A percentile compares a stretch with the other conserved stretches of the same genome.
Conservation (phyloP, 306 rosid genomes). For the Trifolium fragiferum region DNA sequence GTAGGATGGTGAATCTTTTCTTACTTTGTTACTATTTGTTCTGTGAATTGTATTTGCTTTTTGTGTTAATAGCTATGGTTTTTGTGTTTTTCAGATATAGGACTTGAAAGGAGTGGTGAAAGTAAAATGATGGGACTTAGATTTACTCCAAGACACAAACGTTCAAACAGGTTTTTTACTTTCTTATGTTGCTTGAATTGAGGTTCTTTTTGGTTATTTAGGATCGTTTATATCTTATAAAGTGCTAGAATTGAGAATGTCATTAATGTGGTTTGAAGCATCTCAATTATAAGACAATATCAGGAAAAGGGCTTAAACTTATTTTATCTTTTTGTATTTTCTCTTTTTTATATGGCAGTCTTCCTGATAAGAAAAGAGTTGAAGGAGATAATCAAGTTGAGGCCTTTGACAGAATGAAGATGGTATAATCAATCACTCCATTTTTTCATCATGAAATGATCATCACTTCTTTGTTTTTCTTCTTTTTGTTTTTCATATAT, state of each 20-base stretch:
- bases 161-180: conserved; percentile 73
- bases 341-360: conserved; percentile 56
- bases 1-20: conserved; percentile 47
- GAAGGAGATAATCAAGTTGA: conserved; percentile 56
- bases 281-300: conserved; percentile 7
- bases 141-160: conserved; percentile 67
- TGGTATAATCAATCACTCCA: conserved; percentile 58
- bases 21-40: neutral
- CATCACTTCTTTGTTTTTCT: neutral
- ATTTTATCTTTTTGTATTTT: conserved; percentile 14
- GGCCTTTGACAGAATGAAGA: conserved; percentile 56
- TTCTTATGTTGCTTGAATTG: conserved; percentile 38
- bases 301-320: neutral
- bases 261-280: conserved; percentile 25
- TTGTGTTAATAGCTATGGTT: conserved; percentile 41
- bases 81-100: conserved; percentile 62
- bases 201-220: conserved; percentile 32
- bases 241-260: conserved; percentile 22
- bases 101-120: conserved; percentile 54
- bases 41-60: conserved; percentile 32
- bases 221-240: conserved; percentile 13
- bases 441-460: conserved; percentile 15
- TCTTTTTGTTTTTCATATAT: neutral
- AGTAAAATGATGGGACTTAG: conserved; percentile 60
- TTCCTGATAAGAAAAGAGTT: conserved; percentile 68